Percentiles rank a stretch among this genome's conserved stretches.
Conservation (phyloP, 2,329 filamentous ascomycete genomes). For the Madurella mycetomatis region DNA sequence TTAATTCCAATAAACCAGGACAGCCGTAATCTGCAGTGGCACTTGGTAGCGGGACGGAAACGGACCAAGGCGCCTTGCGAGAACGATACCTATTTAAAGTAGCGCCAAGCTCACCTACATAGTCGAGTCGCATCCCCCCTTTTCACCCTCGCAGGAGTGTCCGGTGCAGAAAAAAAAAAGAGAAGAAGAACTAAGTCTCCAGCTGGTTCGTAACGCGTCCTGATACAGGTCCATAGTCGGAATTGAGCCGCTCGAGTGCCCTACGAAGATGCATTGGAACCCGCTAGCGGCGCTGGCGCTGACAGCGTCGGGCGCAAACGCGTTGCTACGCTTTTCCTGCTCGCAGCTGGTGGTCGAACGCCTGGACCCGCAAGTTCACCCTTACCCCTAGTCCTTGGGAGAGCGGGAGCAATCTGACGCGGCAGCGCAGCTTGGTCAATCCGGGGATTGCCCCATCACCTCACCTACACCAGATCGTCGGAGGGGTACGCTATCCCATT, state of each 20-base stretch:
- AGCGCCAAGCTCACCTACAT: too few relatives aligned
- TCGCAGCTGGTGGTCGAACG: slow-evolving; percentile 21
- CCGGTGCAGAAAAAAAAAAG: too few relatives aligned
- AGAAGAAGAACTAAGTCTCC: neutral
- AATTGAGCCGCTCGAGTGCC: neutral
- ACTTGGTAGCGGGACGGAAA: too few relatives aligned
- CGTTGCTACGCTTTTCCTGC: slow-evolving; percentile 22
- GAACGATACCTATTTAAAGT: too few relatives aligned
- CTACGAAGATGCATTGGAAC: slow-evolving; percentile 7
- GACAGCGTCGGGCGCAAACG: slow-evolving; percentile 6
- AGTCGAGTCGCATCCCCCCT: too few relatives aligned
- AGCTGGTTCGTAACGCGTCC: neutral
- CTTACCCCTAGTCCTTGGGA: neutral
- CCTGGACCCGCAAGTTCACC: slow-evolving; percentile 15
- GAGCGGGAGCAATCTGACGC: neutral
- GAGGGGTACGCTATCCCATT: slow-evolving; percentile 2
- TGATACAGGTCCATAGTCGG: neutral
- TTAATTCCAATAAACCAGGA: too few relatives aligned
- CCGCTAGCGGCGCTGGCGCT: slow-evolving; percentile 11
- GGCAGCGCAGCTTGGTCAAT: slow-evolving; percentile 13
- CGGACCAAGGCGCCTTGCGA: too few relatives aligned
- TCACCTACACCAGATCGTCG: slow-evolving; percentile 20
- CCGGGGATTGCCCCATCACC: slow-evolving; percentile 16
- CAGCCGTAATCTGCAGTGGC: too few relatives aligned
- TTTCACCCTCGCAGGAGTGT: too few relatives aligned